Percentiles rank a stretch among this genome's conserved stretches.
Evolutionary conservation across 1,284 basidiomycete genomes (phyloP).

Genomic region (Ceratobasidium sp.): DNA sequence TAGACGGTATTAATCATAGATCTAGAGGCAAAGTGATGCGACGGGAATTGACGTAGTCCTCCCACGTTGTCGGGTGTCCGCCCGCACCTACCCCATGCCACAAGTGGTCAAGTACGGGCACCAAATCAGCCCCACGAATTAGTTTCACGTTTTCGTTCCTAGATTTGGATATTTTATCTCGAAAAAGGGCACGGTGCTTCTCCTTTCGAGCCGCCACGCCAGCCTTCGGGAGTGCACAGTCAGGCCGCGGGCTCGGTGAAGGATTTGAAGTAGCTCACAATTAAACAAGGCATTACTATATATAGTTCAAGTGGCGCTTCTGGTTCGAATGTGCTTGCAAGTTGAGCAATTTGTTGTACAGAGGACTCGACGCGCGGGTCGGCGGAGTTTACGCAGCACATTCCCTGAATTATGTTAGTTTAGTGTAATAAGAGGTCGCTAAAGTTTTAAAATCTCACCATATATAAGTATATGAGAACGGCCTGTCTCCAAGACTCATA

Average conservation of each 20-base stretch:
- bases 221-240: not conserved
- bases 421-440: no score
- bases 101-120: conserved; percentile 30
- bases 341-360: conserved; percentile 4
- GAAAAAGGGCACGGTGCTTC: conserved; percentile 29
- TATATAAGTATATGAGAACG: conserved; percentile 38
- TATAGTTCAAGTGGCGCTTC: not conserved
- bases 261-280: conserved; percentile 1
- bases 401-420: not conserved
- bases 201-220: conserved; percentile 31
- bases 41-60: conserved; percentile 25
- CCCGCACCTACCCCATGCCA: conserved; percentile 20
- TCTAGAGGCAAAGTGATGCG: not conserved
- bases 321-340: not conserved
- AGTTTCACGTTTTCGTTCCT: not conserved
- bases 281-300: conserved; percentile 11
- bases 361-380: conserved; percentile 33
- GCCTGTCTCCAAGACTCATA: conserved; percentile 29
- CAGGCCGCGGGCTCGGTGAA: not conserved
- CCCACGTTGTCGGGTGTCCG: conserved; percentile 20
- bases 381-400: conserved; percentile 15
- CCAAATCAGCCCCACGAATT: conserved; percentile 32
- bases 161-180: conserved; percentile 8
- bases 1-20: not conserved
- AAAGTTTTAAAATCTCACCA: not conserved